Evolutionary conservation across 2,329 filamentous ascomycete genomes (phyloP).

Genomic region (Corniculantispora saksenae): DNA sequence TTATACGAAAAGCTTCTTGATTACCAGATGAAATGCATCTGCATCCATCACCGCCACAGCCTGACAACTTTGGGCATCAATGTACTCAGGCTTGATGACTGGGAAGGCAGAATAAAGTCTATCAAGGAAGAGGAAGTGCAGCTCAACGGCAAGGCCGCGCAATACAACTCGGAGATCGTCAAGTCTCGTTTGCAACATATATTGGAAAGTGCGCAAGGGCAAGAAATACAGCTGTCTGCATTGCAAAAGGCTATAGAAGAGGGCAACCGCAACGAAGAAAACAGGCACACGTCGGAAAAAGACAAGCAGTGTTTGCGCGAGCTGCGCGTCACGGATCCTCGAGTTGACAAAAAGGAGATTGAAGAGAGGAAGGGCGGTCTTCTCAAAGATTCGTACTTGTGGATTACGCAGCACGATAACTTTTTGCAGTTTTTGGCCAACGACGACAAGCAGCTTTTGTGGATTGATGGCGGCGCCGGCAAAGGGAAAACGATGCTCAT

Average conservation of each 20-base stretch:
- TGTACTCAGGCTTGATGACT: slow-evolving; percentile 36
- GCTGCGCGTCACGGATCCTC: slow-evolving; percentile 32
- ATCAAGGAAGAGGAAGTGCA: slow-evolving; percentile 32
- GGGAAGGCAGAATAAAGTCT: slow-evolving; percentile 32
- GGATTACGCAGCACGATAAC: slow-evolving; percentile 33
- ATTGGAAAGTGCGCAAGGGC: neutral
- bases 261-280: slow-evolving; percentile 21
- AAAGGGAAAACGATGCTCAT: slow-evolving; percentile 48
- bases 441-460: slow-evolving; percentile 30
- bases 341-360: slow-evolving; percentile 38
- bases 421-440: slow-evolving; percentile 25
- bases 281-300: slow-evolving; percentile 20
- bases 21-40: slow-evolving; percentile 44
- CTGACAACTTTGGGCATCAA: slow-evolving; percentile 30
- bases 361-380: slow-evolving; percentile 37
- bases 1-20: slow-evolving; percentile 42
- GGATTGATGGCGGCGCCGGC: slow-evolving; percentile 41
- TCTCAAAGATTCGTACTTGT: slow-evolving; percentile 33
- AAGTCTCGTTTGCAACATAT: neutral
- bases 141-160: slow-evolving; percentile 20
- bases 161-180: slow-evolving; percentile 22
- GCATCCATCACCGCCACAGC: slow-evolving; percentile 35
- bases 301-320: slow-evolving; percentile 27
- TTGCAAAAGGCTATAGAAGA: slow-evolving; percentile 21
- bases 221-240: slow-evolving; percentile 3